phyloP scores from a whole-genome alignment of 2,329 filamentous ascomycete species.

The Colletotrichum tropicicola region DNA sequence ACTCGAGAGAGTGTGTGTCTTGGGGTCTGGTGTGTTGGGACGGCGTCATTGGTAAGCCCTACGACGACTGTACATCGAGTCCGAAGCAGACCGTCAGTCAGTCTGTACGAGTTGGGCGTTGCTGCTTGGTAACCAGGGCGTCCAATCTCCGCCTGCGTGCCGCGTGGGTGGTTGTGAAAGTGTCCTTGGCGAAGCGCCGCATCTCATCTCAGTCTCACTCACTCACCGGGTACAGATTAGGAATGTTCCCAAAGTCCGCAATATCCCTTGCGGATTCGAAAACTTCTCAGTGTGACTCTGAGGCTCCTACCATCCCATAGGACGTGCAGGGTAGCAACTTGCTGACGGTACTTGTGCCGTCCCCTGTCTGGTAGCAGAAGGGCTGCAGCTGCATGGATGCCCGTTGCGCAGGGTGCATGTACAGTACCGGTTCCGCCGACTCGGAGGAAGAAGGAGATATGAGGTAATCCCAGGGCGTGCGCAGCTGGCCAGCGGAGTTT shows the following conservation, averaged over 20 bases:
- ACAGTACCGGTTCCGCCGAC: slow-evolving; percentile 26
- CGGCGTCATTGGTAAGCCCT: slow-evolving; percentile 25
- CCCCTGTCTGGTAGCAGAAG: background rate
- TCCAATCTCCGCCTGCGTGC: slow-evolving; percentile 23
- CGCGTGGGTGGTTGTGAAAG: background rate
- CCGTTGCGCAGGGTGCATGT: background rate
- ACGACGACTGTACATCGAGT: slow-evolving; percentile 8
- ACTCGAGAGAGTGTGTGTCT: background rate
- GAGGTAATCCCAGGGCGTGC: background rate
- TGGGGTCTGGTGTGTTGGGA: background rate
- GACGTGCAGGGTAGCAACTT: background rate
- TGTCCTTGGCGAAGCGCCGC: background rate
- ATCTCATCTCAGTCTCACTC: background rate
- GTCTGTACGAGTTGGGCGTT: slow-evolving; percentile 4
- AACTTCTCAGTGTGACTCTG: background rate
- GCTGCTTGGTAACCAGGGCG: slow-evolving; percentile 25
- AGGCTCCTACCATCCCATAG: slow-evolving; percentile 5
- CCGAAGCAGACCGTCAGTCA: background rate
- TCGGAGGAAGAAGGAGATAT: slow-evolving; percentile 25
- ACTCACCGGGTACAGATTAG: background rate
- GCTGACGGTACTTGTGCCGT: slow-evolving; percentile 9
- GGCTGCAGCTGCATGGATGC: background rate
- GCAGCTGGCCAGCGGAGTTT: slow-evolving; percentile 27
- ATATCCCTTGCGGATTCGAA: slow-evolving; percentile 12
- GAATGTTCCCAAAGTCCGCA: slow-evolving; percentile 24